Evolutionary conservation across 306 rosid species (phyloP), one percentile per base, ranked within the genome.

Genomic region (Psophocarpus tetragonolobus): DNA sequence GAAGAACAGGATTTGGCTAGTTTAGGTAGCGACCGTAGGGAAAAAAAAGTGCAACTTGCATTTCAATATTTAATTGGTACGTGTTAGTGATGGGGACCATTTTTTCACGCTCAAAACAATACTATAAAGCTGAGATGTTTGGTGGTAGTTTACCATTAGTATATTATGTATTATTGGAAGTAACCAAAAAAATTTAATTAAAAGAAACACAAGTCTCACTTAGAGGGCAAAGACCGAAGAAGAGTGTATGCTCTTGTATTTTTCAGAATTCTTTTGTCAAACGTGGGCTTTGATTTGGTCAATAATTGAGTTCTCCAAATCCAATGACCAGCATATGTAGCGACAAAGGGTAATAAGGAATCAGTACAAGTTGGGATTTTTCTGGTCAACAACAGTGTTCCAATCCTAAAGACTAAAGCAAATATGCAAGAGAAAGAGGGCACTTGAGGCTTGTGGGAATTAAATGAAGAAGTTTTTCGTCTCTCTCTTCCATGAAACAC

Each of bases 281-380:
- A 58, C 57, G 44, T 20, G 72, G 70, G 24, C 1, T n/a, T 48
- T 64, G 48, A 53, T 14, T 68, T 17, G 73, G 83, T 79, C 78
- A 79, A 61, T 27, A 36, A 3, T 30, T 61, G 57, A 61, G 78
- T 79, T 54, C 75, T 14, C 45, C 24, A 27, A 64, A 36, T 33
- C 30, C 48, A 64, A 36, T 35, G 30, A 5, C 11, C 44, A 62
- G 3, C 41, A 9, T 62, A 9, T 33, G 24, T 18, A 63, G 35
- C 1, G 68, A 67, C 18, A 15, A 66, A 51, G 33, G 21, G 58
- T 17, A 27, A 56, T 54, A 8, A 5, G 11, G 44, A 38, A 36
- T 58, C 21, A 38, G 68, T 14, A 35, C 27, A 24, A 24, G 17
- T 65, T 11, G 10, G 5, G 35, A 9, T 18, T 71, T 50, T 0